Evolutionary conservation across 257 asterid species (phyloP).

Genomic region (Solanum acaule): DNA sequence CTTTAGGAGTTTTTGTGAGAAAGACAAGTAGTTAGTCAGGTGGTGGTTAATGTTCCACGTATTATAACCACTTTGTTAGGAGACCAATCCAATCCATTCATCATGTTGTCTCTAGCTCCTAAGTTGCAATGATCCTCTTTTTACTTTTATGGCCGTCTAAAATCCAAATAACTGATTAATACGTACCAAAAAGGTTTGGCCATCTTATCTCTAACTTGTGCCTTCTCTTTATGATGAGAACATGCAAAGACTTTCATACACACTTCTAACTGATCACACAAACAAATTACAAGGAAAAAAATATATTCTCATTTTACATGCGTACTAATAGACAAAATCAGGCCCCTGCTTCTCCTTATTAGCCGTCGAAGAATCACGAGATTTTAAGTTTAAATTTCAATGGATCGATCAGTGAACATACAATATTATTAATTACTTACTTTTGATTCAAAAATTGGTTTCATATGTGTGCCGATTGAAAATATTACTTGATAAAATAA

Average conservation of each 20-base stretch:
- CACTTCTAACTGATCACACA: not conserved
- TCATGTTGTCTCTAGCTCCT: not conserved
- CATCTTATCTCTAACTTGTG: not conserved
- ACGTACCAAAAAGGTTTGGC: not conserved
- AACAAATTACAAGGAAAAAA: not conserved
- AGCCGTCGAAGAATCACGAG: rapidly evolving
- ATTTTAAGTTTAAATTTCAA: not conserved
- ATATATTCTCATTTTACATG: not conserved
- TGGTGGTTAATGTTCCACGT: not conserved
- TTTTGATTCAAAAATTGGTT: too few relatives aligned
- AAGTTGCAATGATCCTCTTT: not conserved
- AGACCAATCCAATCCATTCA: not conserved
- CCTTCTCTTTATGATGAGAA: not conserved
- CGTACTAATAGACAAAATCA: not conserved
- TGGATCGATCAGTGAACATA: too few relatives aligned
- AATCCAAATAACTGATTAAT: not conserved
- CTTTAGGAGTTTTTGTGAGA: not conserved
- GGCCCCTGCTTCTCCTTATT: too few relatives aligned
- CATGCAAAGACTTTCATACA: not conserved
- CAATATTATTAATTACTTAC: too few relatives aligned
- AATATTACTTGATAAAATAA: not conserved
- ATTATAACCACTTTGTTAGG: not conserved
- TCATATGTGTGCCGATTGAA: too few relatives aligned
- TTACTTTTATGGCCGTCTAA: not conserved
- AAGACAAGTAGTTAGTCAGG: not conserved